phyloP scores from a whole-genome alignment of 1,284 basidiomycete species.

The Cutaneotrichosporon sp. region DNA sequence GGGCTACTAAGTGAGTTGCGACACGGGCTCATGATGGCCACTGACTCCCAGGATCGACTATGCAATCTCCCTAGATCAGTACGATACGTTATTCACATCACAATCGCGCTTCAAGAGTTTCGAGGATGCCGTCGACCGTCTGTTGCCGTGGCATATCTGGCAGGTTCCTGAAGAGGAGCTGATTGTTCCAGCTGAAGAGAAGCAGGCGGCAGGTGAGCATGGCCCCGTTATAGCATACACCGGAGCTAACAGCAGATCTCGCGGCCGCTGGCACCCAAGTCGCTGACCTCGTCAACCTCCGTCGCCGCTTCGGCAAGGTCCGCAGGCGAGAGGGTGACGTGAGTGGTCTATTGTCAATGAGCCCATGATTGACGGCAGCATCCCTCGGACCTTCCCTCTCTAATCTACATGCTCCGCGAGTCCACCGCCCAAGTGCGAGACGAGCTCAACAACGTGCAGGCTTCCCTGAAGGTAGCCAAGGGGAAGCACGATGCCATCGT shows the following conservation, averaged over 20 bases:
- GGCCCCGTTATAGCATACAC: no score
- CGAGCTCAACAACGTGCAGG: slow-evolving; percentile 26
- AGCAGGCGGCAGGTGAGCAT: slow-evolving; percentile 11
- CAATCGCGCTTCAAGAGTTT: slow-evolving; percentile 26
- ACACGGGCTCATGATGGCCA: neutral
- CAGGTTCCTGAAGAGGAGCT: slow-evolving; percentile 42
- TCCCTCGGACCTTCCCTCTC: slow-evolving; percentile 29
- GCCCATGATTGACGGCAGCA: slow-evolving; percentile 19
- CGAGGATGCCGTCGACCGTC: slow-evolving; percentile 34
- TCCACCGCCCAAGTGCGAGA: slow-evolving; percentile 26
- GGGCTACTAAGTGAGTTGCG: slow-evolving; percentile 15
- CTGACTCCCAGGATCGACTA: slow-evolving; percentile 28
- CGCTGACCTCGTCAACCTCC: slow-evolving; percentile 20
- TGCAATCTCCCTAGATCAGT: slow-evolving; percentile 37
- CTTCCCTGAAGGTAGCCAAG: slow-evolving; percentile 15
- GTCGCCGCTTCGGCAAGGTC: slow-evolving; percentile 27
- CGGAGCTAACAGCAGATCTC: neutral
- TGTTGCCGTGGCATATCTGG: slow-evolving; percentile 45
- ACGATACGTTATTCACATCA: slow-evolving; percentile 27
- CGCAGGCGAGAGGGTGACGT: slow-evolving; percentile 34
- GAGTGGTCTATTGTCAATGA: slow-evolving; percentile 5
- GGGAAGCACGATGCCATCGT: slow-evolving; percentile 20
- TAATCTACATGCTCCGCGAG: slow-evolving; percentile 29
- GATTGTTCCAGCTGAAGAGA: slow-evolving; percentile 7
- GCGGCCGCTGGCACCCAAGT: slow-evolving; percentile 12